Percentiles rank a stretch among this genome's conserved stretches.
Evolutionary conservation across 805 yeast genomes (phyloP).

Genomic region (Torulaspora maleeae): DNA sequence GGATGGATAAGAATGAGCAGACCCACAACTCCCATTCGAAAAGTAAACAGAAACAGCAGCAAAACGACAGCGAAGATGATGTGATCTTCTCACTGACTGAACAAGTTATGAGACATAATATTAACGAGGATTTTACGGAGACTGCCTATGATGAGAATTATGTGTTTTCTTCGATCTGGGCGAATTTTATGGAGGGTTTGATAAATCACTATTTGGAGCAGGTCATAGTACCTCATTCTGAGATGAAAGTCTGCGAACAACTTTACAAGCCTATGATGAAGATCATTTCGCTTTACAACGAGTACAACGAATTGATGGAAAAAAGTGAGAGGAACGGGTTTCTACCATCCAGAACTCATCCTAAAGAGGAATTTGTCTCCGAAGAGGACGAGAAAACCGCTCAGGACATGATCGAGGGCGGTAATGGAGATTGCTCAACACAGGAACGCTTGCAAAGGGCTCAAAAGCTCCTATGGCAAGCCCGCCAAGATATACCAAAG

Average conservation of each 20-base stretch:
- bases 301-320: constrained; percentile 35
- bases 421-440: constrained; percentile 13
- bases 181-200: constrained; percentile 38
- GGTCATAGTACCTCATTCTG: constrained; percentile 35
- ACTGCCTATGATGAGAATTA: constrained; percentile 33
- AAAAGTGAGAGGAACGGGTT: constrained; percentile 36
- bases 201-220: constrained; percentile 37
- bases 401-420: neutral
- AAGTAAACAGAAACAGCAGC: constrained; percentile 1
- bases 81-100: constrained; percentile 29
- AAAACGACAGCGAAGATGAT: constrained; percentile 4
- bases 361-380: neutral
- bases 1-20: constrained; percentile 30
- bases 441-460: constrained; percentile 32
- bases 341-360: constrained; percentile 16
- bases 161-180: constrained; percentile 38
- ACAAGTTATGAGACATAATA: constrained; percentile 33
- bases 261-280: constrained; percentile 38
- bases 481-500: constrained; percentile 36
- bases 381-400: neutral
- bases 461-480: constrained; percentile 33
- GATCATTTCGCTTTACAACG: constrained; percentile 35
- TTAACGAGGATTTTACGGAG: constrained; percentile 33
- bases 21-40: constrained; percentile 8
- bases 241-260: constrained; percentile 37